A percentile compares a stretch with the other conserved stretches of the same genome.
phyloP scores from a whole-genome alignment of 192 early-diverging fungal species.

The Coemansia sp. region DNA sequence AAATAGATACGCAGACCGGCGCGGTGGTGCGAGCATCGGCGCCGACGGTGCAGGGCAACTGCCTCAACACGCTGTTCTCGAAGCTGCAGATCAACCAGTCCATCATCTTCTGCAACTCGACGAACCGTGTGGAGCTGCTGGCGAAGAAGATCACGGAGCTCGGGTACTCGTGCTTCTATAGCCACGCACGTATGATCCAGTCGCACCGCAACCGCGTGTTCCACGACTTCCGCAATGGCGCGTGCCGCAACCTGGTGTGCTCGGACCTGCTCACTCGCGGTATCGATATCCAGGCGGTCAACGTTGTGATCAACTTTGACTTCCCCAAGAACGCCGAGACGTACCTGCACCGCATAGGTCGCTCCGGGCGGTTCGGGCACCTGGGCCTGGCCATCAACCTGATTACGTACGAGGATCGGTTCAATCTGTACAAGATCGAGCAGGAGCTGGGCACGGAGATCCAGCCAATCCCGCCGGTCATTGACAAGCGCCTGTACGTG shows the following conservation, averaged over 20 bases:
- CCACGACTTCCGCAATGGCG: conserved; percentile 98
- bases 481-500: conserved; percentile 89
- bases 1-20: neutral
- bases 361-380: conserved; percentile 94
- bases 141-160: conserved; percentile 99
- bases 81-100: conserved; percentile 99
- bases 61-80: conserved; percentile 86
- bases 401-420: conserved; percentile 96
- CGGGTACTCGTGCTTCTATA: conserved; percentile 99
- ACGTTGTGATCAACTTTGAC: conserved; percentile 99
- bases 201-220: conserved; percentile 98
- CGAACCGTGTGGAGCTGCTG: conserved; percentile 95
- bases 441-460: conserved; percentile 98
- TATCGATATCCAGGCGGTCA: conserved; percentile 99
- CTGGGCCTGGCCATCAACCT: conserved; percentile 96
- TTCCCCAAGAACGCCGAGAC: conserved; percentile 99
- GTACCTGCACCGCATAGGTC: conserved; percentile 97
- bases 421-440: conserved; percentile 97
- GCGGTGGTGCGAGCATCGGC: conserved; percentile 11
- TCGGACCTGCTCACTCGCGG: conserved; percentile 96
- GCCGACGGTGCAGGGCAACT: conserved; percentile 29
- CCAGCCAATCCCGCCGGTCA: conserved; percentile 93
- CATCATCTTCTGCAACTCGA: conserved; percentile 99
- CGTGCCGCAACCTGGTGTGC: conserved; percentile 95
- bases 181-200: conserved; percentile 97